Conservation (phyloP, 2,329 filamentous ascomycete genomes). For the Pleoardoris graminearum region DNA sequence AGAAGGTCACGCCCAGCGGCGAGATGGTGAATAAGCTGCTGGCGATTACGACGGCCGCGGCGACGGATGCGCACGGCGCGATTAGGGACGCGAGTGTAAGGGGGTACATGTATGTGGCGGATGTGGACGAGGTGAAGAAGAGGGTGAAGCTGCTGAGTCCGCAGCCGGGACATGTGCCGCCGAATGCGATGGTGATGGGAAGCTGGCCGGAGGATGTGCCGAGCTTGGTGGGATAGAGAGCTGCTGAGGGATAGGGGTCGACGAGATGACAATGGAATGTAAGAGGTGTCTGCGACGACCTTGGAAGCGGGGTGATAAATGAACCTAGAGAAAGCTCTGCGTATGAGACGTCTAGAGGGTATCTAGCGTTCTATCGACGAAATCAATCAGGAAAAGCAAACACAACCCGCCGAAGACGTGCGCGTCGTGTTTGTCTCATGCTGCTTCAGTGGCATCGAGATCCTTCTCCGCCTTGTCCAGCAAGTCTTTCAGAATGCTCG, state of each 20-base stretch:
- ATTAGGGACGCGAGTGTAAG: conserved; percentile 82
- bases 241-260: not conserved
- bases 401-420: not conserved
- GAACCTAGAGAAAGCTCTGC: too few relatives aligned
- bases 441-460: conserved; percentile 11
- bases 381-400: not conserved
- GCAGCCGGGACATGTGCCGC: conserved; percentile 77
- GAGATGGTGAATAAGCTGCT: conserved; percentile 80
- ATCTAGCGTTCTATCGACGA: conserved; percentile 3
- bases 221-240: conserved; percentile 61
- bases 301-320: too few relatives aligned
- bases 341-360: conserved; percentile 3
- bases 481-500: conserved; percentile 71
- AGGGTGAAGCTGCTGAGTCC: conserved; percentile 82
- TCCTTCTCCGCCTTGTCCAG: conserved; percentile 35
- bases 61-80: conserved; percentile 69
- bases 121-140: conserved; percentile 83
- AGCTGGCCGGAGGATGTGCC: conserved; percentile 84
- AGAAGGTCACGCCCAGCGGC: conserved; percentile 66
- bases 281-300: too few relatives aligned
- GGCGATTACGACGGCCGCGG: conserved; percentile 78
- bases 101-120: conserved; percentile 90
- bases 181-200: conserved; percentile 80
- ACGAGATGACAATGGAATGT: too few relatives aligned
- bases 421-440: not conserved